phyloP scores from a whole-genome alignment of 2,329 filamentous ascomycete genomes.

The Xylariaceae sp. region DNA sequence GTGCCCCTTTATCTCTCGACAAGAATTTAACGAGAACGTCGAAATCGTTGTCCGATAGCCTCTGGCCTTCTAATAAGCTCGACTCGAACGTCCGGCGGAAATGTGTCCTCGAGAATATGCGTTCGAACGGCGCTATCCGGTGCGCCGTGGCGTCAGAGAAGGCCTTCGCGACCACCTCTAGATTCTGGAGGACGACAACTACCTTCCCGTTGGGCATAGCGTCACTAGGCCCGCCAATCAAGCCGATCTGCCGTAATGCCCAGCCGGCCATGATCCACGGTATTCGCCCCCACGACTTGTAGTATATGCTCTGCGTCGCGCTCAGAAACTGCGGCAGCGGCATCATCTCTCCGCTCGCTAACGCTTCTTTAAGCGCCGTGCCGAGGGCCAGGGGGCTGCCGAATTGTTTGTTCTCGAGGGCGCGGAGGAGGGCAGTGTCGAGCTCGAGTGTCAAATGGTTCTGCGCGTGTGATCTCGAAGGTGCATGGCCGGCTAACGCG shows the following conservation, averaged over 20 bases:
- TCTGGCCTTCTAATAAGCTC: conserved; percentile 44
- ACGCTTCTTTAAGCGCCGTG: conserved; percentile 70
- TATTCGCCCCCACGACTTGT: conserved; percentile 62
- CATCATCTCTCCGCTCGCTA: conserved; percentile 65
- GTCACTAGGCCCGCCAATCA: conserved; percentile 47
- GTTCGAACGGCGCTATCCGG: conserved; percentile 54
- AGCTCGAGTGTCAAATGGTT: conserved; percentile 51
- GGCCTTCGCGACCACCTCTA: conserved; percentile 55
- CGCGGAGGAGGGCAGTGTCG: conserved; percentile 61
- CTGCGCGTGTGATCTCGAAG: conserved; percentile 40
- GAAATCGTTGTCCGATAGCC: conserved; percentile 60
- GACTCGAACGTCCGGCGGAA: conserved; percentile 58
- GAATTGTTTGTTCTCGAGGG: conserved; percentile 71
- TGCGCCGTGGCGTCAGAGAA: conserved; percentile 45
- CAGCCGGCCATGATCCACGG: conserved; percentile 71
- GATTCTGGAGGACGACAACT: conserved; percentile 61
- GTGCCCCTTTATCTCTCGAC: conserved; percentile 58
- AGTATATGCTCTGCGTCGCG: conserved; percentile 66
- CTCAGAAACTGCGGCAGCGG: conserved; percentile 64
- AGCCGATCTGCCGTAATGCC: conserved; percentile 67
- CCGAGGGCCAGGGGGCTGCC: conserved; percentile 78
- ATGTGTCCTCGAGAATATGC: conserved; percentile 62
- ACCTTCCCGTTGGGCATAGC: conserved; percentile 58
- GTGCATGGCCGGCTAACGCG: conserved; percentile 53
- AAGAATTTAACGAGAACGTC: conserved; percentile 67